phyloP scores from a whole-genome alignment of 1,139 yeast genomes.

The Suzukiozyma palmioleophila region DNA sequence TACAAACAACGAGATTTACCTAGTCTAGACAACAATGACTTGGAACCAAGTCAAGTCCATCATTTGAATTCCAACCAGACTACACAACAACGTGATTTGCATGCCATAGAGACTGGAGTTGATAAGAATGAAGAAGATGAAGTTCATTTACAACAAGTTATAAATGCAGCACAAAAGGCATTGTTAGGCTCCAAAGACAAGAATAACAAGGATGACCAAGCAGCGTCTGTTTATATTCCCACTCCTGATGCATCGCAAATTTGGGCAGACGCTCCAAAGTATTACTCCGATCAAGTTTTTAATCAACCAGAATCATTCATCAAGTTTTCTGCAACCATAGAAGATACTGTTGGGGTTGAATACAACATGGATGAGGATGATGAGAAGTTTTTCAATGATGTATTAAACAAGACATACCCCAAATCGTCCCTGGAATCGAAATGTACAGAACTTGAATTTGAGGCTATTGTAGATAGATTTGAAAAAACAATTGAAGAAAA shows the following conservation, averaged over 20 bases:
- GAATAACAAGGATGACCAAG: conserved; percentile 8
- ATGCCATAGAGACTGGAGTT: conserved; percentile 94
- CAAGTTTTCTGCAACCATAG: conserved; percentile 90
- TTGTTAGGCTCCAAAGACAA: conserved; percentile 31
- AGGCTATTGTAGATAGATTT: conserved; percentile 66
- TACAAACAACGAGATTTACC: conserved; percentile 77
- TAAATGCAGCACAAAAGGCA: conserved; percentile 69
- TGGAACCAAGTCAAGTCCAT: conserved; percentile 44
- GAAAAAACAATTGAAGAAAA: conserved; percentile 72
- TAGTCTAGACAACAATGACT: conserved; percentile 53
- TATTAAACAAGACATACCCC: conserved; percentile 33
- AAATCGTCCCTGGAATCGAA: conserved; percentile 17
- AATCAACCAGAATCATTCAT: conserved; percentile 75
- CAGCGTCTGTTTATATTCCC: conserved; percentile 72
- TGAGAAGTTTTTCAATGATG: conserved; percentile 54
- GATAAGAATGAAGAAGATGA: conserved; percentile 98
- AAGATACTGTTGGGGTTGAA: conserved; percentile 82
- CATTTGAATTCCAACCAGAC: conserved; percentile 38
- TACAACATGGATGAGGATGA: conserved; percentile 92
- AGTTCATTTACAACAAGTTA: conserved; percentile 90
- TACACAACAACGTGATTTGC: conserved; percentile 77
- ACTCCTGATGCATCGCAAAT: conserved; percentile 91
- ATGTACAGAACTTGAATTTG: conserved; percentile 82
- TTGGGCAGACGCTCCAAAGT: conserved; percentile 75
- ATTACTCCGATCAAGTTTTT: conserved; percentile 61